phyloP scores from a whole-genome alignment of 352 stramenopile genomes.

The Chrysophaeum taylorii region DNA sequence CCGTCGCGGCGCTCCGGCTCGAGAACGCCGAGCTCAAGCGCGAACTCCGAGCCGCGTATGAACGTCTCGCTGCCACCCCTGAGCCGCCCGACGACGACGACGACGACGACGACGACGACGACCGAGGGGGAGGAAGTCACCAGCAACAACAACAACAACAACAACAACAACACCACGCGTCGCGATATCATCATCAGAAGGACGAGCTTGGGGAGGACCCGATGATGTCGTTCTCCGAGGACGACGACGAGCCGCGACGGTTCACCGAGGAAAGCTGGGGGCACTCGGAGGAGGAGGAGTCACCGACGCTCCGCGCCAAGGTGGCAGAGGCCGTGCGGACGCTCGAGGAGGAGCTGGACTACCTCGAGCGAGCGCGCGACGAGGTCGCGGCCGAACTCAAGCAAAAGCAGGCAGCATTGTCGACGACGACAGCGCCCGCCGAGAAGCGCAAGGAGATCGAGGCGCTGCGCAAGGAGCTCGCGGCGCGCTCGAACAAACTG shows the following conservation, averaged over 20 bases:
- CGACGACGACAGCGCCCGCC: background rate
- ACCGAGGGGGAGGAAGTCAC: too few species aligned
- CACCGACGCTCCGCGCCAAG: background rate
- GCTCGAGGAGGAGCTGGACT: background rate
- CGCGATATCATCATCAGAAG: too few species aligned
- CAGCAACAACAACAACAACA: too few species aligned
- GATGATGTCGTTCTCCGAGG: too few species aligned
- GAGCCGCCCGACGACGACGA: background rate
- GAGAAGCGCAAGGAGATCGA: background rate
- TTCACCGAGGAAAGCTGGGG: too few species aligned
- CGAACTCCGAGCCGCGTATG: background rate
- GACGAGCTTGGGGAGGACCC: too few species aligned
- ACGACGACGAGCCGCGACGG: too few species aligned
- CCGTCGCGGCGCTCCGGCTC: background rate
- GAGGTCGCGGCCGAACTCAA: background rate
- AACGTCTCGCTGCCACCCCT: too few species aligned
- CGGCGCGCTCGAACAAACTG: background rate
- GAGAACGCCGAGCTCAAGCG: background rate
- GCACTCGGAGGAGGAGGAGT: background rate
- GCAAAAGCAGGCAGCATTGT: background rate
- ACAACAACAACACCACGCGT: too few species aligned
- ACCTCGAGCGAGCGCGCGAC: constrained; percentile 1
- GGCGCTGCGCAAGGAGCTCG: background rate
- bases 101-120: too few species aligned
- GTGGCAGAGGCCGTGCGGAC: background rate